Percentiles rank a stretch among this genome's conserved stretches.
Evolutionary conservation across 495 filamentous ascomycete genomes (phyloP).

Genomic region (Usnea hakonensis): DNA sequence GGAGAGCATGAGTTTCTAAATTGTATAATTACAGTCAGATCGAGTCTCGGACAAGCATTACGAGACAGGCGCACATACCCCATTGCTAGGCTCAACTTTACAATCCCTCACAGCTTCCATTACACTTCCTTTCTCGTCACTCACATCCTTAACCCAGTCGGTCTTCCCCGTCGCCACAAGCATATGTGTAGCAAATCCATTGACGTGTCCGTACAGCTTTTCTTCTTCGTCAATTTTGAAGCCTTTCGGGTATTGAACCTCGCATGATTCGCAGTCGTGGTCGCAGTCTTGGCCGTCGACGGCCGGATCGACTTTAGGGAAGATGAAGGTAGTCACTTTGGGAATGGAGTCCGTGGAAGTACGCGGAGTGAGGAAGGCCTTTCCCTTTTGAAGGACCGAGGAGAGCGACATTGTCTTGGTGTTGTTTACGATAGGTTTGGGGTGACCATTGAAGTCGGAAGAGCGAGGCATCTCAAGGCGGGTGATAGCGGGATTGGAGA

Average conservation of each 20-base stretch:
- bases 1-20: constrained; percentile 77
- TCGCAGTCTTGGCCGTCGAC: constrained; percentile 86
- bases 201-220: constrained; percentile 76
- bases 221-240: constrained; percentile 70
- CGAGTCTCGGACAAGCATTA: not conserved
- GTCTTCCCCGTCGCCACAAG: constrained; percentile 91
- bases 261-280: constrained; percentile 82
- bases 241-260: constrained; percentile 65
- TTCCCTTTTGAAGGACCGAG: constrained; percentile 16
- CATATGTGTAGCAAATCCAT: constrained; percentile 82
- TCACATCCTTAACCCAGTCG: constrained; percentile 88
- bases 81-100: constrained; percentile 59
- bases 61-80: constrained; percentile 45
- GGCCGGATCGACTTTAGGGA: constrained; percentile 50
- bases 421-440: not conserved
- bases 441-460: not conserved
- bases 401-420: constrained; percentile 13
- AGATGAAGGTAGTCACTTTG: constrained; percentile 31
- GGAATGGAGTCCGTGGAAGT: constrained; percentile 18
- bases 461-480: not conserved
- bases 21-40: constrained; percentile 1
- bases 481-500: not conserved
- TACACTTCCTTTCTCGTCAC: constrained; percentile 83
- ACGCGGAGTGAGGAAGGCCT: constrained; percentile 20
- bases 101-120: constrained; percentile 81